Evolutionary conservation across 257 asterid species (phyloP).

Genomic region (Gynochthodes officinalis): DNA sequence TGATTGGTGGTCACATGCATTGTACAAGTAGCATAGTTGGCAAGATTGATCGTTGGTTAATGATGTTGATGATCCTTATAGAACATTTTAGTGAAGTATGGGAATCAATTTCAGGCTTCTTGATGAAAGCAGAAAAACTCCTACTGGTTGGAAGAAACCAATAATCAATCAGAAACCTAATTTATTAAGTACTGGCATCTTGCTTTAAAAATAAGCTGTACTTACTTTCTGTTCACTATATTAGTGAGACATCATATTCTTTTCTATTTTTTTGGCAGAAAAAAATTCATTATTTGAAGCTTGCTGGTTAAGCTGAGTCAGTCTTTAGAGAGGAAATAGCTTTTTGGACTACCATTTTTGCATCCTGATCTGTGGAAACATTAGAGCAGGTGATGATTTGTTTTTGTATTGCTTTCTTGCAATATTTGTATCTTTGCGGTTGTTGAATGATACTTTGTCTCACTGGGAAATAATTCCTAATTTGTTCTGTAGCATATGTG

Average conservation of each 20-base stretch:
- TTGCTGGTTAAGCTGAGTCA: not conserved
- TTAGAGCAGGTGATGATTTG: not conserved
- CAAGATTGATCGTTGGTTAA: not conserved
- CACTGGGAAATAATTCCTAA: not conserved
- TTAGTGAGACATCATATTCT: not conserved
- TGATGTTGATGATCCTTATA: not conserved
- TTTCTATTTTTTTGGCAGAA: not conserved
- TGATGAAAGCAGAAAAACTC: not conserved
- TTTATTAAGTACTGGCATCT: not conserved
- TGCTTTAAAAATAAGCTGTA: not conserved
- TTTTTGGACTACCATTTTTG: not conserved
- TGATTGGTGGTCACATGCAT: not conserved
- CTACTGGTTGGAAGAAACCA: not conserved
- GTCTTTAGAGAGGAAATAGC: not conserved
- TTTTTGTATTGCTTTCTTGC: not conserved
- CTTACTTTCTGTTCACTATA: not conserved
- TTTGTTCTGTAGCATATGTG: not conserved
- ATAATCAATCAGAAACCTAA: not conserved
- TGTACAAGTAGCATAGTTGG: not conserved
- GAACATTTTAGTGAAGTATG: not conserved
- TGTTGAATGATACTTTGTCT: not conserved
- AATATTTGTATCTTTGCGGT: not conserved
- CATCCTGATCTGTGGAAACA: not conserved
- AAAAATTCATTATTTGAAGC: not conserved
- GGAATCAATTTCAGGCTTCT: constrained; percentile 6